A percentile compares a stretch with the other conserved stretches of the same genome.
Conservation (phyloP, 345 rosid genomes). For the Draba incana region DNA sequence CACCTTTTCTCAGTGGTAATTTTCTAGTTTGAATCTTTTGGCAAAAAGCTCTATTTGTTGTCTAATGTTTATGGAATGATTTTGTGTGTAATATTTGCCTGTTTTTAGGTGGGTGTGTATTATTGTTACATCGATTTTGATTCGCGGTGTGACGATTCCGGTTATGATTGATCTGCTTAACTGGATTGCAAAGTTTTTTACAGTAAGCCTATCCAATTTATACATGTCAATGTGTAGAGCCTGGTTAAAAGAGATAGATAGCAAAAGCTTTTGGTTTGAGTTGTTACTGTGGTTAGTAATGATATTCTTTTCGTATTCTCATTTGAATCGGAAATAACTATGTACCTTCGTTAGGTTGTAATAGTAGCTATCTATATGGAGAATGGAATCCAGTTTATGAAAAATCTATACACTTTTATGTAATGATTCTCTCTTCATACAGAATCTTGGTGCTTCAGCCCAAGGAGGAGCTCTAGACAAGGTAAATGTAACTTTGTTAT, state of each 20-base stretch:
- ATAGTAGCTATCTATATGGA: neutral
- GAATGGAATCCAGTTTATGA: neutral
- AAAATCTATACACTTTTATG: neutral
- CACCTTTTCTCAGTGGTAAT: constrained; percentile 35
- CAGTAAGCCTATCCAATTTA: neutral
- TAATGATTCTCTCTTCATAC: constrained; percentile 3
- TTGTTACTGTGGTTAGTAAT: neutral
- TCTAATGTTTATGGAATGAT: no score
- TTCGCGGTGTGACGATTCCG: constrained; percentile 23
- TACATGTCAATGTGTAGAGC: neutral
- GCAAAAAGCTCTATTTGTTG: no score
- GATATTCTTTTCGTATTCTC: no score
- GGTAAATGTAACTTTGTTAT: neutral
- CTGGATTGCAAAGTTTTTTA: constrained; percentile 8
- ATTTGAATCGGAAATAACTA: no score
- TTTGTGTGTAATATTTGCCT: neutral
- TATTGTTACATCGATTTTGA: constrained; percentile 22
- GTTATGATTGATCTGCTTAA: constrained; percentile 19
- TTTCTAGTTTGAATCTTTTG: no score
- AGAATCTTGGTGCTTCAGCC: constrained; percentile 21
- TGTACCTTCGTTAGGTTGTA: neutral
- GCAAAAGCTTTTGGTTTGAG: neutral
- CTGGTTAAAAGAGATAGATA: neutral
- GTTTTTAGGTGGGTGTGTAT: constrained; percentile 31
- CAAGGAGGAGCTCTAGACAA: constrained; percentile 14